A percentile compares a stretch with the other conserved stretches of the same genome.
These are phyloP conservation scores for Exserohilum turcica DNA, from an alignment of 2,329 filamentous ascomycete species.

Conservation along the genomic window DNA sequence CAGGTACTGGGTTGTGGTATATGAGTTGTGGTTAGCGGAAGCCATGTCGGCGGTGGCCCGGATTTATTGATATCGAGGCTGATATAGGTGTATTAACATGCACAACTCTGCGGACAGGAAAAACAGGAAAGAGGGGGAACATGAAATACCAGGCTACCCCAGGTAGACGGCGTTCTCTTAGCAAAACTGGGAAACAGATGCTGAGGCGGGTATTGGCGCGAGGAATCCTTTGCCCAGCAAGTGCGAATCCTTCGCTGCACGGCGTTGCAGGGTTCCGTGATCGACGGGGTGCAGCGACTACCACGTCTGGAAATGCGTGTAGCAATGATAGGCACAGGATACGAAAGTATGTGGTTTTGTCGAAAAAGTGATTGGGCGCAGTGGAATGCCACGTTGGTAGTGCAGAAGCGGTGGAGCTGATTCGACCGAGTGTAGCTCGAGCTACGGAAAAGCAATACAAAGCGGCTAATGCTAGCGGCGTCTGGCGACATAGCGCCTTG, in stretches of 20 bases:
- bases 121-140: not conserved
- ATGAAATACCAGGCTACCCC: not conserved
- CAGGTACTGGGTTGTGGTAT: constrained; percentile 8
- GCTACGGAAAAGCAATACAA: not conserved
- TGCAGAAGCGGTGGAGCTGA: not conserved
- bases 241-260: constrained; percentile 7
- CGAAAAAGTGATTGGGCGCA: no score
- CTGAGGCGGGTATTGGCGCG: constrained; percentile 1
- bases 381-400: not conserved
- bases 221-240: constrained; percentile 1
- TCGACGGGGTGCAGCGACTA: not conserved
- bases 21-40: not conserved
- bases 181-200: not conserved
- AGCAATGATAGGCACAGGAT: not conserved
- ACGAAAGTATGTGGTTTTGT: not conserved
- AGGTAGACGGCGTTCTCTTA: not conserved
- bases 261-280: constrained; percentile 1
- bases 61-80: not conserved
- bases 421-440: not conserved
- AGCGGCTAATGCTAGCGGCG: not conserved
- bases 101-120: not conserved
- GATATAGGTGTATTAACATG: not conserved
- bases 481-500: not conserved
- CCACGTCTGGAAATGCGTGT: not conserved
- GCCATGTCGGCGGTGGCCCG: not conserved